Base-by-base conservation (phyloP, 2,329 filamentous ascomycete genomes). In the Clarireedia homoeocarpa region DNA sequence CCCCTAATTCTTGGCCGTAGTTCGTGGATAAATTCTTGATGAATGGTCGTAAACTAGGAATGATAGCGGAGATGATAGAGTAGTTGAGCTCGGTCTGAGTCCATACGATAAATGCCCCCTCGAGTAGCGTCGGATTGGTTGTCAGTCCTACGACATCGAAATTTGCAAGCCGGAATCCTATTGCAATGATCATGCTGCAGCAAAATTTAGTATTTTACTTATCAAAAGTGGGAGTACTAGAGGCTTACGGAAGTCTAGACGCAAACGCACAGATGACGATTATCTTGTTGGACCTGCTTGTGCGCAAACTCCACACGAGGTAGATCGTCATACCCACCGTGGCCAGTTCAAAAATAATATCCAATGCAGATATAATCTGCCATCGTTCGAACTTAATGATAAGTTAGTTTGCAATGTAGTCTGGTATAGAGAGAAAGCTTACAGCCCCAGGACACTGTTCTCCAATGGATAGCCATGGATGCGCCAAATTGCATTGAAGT, bases 11-110 rank as follows among this genome's bases (percentile, higher is more conserved):
- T 17, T 64, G 67, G 26, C 69, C 68, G 53, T 71, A 70, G 47
- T 67, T 61, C 9, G 68, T 70, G 51, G 64, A 66, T 55, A 69
- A 61, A 1, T 63, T 72, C 2, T 69, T 67, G 58, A 75, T 68
- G 53, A 77, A 76, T 1, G 74, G 72, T 40, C 73, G 71, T n/a
- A 77, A 66, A 49, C 73, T 74, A 0, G 74, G 73, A n/a, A 73
- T 70, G 0, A 71, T 74, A 14, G 71, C 70, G 17, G 73, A 68
- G 3, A 75, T 67, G 20, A 77, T 67, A 39, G 70, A 71, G 50
- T 74, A 72, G 51, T 69, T 67, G 4, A 76, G 59, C 58, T 76
- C 71, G 38, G 73, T 63, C 55, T 76, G 73, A 0, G 71, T 71
- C 51, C 70, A 69, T 1, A 74, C 65, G 1, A 65, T 68, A 3